Base-by-base conservation (phyloP, 2,329 filamentous ascomycete genomes). In the Diaporthe velutina region DNA sequence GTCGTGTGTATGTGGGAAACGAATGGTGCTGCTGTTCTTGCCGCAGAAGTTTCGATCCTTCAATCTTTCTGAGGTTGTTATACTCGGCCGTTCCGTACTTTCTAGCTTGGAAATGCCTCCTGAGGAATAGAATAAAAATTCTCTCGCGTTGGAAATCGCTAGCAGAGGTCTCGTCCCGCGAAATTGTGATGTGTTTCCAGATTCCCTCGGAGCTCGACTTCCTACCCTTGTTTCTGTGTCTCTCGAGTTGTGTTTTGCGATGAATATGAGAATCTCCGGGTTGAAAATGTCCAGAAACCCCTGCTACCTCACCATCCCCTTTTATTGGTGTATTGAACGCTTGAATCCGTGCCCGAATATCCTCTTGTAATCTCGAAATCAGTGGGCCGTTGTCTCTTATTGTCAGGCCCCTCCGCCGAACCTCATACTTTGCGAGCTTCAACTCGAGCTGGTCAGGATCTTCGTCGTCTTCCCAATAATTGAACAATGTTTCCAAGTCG, bases 151-250 rank as follows among this genome's bases (percentile, higher is more conserved):
- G 4, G 7, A 64, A 64, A 25, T 64, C 4, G 25, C 58, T 64
- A 6, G 58, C 58, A 6, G 40, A 64, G 1, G 58, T 64, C 38
- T 64, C 40, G 25, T 64, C 58, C 10, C 17, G 15, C 7, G 40
- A 64, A 22, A 64, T 64, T 6, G 40, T 64, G 17, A 64, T 25
- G 8, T 64, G 40, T 9, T 64, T 64, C 58, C 40, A 64, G 25
- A 64, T 30, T 30, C 8, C 10, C 5, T 3, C 8, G 28, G 8
- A 2, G 1, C 12, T 28, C 1, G 15, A 1, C 3, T 15, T 45
- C 9, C 30, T 22, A 10, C 40, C n/a, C n/a, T n/a, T n/a, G n/a
- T n/a, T n/a, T n/a, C n/a, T n/a, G n/a, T n/a, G n/a, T n/a, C 25
- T 30, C 7, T 30, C 13, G 17, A 19, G 5, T 19, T 48, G 42